These are phyloP conservation scores for Exophiala calicioides DNA, from an alignment of 2,329 filamentous ascomycete species.

Conservation along the genomic window DNA sequence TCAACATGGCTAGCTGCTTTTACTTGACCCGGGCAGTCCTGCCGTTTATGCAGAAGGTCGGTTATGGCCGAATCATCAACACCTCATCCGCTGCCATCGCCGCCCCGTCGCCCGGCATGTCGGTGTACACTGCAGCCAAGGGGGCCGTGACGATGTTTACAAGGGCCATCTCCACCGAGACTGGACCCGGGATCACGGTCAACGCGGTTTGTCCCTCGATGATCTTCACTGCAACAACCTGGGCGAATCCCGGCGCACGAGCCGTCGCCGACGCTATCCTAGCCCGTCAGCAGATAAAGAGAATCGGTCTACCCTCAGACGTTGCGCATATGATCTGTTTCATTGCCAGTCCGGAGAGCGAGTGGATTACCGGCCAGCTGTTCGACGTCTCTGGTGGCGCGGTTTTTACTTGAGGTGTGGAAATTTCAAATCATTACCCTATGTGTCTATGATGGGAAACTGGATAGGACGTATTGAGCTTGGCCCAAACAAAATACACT, in stretches of 20 bases:
- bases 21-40: slow-evolving; percentile 39
- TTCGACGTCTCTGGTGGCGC: slow-evolving; percentile 36
- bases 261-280: slow-evolving; percentile 23
- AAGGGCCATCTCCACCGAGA: slow-evolving; percentile 41
- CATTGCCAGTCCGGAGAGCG: slow-evolving; percentile 50
- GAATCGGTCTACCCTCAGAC: slow-evolving; percentile 38
- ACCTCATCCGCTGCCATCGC: slow-evolving; percentile 44
- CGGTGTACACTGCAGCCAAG: slow-evolving; percentile 44
- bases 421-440: too few relatives aligned
- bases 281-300: slow-evolving; percentile 9
- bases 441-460: too few relatives aligned
- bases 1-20: slow-evolving; percentile 50
- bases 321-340: slow-evolving; percentile 52
- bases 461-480: too few relatives aligned
- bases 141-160: slow-evolving; percentile 45
- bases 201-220: slow-evolving; percentile 55
- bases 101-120: slow-evolving; percentile 37
- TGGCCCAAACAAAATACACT: too few relatives aligned
- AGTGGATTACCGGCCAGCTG: slow-evolving; percentile 49
- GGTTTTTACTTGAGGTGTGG: slow-evolving; percentile 4
- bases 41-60: slow-evolving; percentile 37
- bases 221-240: slow-evolving; percentile 50
- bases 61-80: slow-evolving; percentile 44
- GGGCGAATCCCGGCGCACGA: slow-evolving; percentile 48
- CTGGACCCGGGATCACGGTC: slow-evolving; percentile 43